Evolutionary conservation across 164 flowering plant species (phyloP), one percentile per base, ranked within the genome.

Genomic region (Vitis vinifera): DNA sequence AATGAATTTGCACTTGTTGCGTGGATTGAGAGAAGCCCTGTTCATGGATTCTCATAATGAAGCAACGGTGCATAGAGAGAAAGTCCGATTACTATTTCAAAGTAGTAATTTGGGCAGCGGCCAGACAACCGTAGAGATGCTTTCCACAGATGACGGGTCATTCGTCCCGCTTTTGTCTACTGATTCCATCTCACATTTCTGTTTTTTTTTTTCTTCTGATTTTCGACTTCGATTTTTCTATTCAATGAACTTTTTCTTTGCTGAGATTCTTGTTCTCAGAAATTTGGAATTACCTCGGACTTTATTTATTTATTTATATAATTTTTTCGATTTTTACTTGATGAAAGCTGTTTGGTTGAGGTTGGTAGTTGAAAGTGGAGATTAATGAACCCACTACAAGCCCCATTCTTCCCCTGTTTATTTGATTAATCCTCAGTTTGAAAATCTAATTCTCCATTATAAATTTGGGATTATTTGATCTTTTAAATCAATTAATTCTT

Each of bases 121-220:
- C 86, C 90, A 83, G 92, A 88, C 90, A 86, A 88, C 92, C 92
- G 90, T 86, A 86, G 89, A 61, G 86, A 83, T 84, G 77, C 78
- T 79, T 77, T 88, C 92, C 92, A 88, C 92, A 88, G 89, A 82
- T 71, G 77, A 62, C 65, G 75, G 86, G 85, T 62, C 14, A 49
- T 55, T 3, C 10, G n/a, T 69, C 76, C 82, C 67, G 63, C 27
- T 72, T 78, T 78, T 68, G 76, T 85, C 90, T 88, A 88, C 92
- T 88, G 75, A 78, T 80, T 76, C 84, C 87, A 81, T 85, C 92
- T 82, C 90, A 88, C 84, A 88, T 83, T 79, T 55, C 51, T 10
- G 48, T 17, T 10, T 59, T 31, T 27, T 5, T 3, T 47, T 19
- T 55, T 52, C 10, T 15, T 63, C 10, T 9, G 17, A 27, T 31